Evolutionary conservation across 345 rosid genomes (phyloP).

Genomic region (Aethionema arabicum): DNA sequence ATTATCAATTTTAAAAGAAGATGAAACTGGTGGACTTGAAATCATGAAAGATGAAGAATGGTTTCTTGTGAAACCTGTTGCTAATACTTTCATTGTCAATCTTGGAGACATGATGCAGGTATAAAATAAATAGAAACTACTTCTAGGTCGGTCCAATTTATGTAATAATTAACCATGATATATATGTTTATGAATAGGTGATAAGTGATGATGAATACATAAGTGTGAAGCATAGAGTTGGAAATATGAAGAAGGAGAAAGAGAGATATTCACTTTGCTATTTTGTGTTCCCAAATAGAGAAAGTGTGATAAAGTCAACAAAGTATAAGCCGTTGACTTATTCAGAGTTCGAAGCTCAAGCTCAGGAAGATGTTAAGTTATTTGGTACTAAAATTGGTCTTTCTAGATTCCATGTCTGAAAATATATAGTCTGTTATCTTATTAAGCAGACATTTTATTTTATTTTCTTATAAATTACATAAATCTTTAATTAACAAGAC

Average conservation of each 20-base stretch:
- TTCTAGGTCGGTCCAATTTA: background rate
- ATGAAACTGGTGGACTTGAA: conserved; percentile 67
- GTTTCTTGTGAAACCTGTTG: conserved; percentile 50
- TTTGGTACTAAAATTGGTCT: conserved; percentile 73
- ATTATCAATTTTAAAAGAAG: conserved; percentile 59
- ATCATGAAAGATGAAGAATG: conserved; percentile 57
- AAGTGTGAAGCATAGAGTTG: conserved; percentile 72
- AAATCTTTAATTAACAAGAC: conserved; percentile 3
- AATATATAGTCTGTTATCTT: background rate
- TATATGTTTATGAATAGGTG: conserved; percentile 44
- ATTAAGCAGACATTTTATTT: background rate
- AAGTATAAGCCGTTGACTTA: conserved; percentile 75
- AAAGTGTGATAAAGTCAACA: conserved; percentile 50
- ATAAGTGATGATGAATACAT: conserved; percentile 63
- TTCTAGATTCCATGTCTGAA: conserved; percentile 43
- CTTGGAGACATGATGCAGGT: conserved; percentile 96
- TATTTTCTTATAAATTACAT: too few species aligned
- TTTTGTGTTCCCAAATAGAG: conserved; percentile 70
- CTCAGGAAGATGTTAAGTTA: conserved; percentile 56
- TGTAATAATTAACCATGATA: background rate
- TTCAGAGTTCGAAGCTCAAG: conserved; percentile 63
- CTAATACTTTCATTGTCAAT: conserved; percentile 54
- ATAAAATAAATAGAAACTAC: background rate
- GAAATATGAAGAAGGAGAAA: conserved; percentile 31
- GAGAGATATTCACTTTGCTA: conserved; percentile 77